A percentile compares a stretch with the other conserved stretches of the same genome.
phyloP scores from a whole-genome alignment of 352 stramenopile species.

The Pythium sukuiense region DNA sequence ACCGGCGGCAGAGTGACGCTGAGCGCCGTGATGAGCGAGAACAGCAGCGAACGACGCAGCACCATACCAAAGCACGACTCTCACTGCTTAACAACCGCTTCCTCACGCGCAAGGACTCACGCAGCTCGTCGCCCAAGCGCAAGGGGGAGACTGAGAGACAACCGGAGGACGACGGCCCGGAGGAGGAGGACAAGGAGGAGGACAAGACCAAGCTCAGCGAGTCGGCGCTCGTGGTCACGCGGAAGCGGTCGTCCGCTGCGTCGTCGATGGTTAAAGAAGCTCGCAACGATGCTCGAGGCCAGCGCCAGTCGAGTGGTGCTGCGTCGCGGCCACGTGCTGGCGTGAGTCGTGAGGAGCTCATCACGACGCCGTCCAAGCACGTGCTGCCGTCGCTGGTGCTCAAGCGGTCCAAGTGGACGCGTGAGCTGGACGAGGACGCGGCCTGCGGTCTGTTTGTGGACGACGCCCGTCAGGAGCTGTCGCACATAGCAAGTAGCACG shows the following conservation, averaged over 20 bases:
- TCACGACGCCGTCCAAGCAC: slow-evolving; percentile 23
- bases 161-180: slow-evolving; percentile 5
- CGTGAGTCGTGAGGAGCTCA: background rate
- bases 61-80: slow-evolving; percentile 24
- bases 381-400: slow-evolving; percentile 24
- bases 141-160: background rate
- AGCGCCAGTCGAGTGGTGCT: background rate
- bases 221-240: slow-evolving; percentile 22
- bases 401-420: slow-evolving; percentile 33
- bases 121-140: background rate
- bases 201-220: slow-evolving; percentile 6
- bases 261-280: slow-evolving; percentile 8
- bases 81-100: slow-evolving; percentile 56
- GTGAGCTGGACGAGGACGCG: slow-evolving; percentile 46
- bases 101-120: slow-evolving; percentile 35
- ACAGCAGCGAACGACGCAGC: slow-evolving; percentile 32
- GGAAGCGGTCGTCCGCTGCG: slow-evolving; percentile 19
- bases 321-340: background rate
- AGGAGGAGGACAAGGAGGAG: slow-evolving; percentile 11
- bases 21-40: slow-evolving; percentile 39
- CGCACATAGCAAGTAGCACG: slow-evolving; percentile 45
- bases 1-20: slow-evolving; percentile 36
- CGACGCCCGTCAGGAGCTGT: slow-evolving; percentile 35
- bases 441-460: slow-evolving; percentile 48
- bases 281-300: background rate